Evolutionary conservation across 139 green algal genomes (phyloP).

Genomic region (Yamagishiella unicocca): DNA sequence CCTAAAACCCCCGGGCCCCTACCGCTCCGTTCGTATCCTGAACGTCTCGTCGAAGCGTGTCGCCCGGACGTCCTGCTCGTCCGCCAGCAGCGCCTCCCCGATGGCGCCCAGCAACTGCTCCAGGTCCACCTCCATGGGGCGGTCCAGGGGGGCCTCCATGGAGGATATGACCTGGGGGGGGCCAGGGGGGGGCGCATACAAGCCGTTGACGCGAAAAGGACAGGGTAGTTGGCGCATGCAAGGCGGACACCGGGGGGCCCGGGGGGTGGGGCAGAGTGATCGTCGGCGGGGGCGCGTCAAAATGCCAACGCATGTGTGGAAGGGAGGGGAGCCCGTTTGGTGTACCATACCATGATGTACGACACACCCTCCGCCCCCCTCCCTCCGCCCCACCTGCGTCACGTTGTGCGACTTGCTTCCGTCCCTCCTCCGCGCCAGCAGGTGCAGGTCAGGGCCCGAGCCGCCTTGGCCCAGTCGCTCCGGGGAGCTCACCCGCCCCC

Average conservation of each 20-base stretch:
- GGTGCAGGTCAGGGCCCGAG: neutral
- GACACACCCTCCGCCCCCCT: too few species aligned
- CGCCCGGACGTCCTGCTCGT: neutral
- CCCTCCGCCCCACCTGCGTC: neutral
- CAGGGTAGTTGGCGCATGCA: too few species aligned
- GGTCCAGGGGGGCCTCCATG: slow-evolving; percentile 25
- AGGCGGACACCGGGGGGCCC: too few species aligned
- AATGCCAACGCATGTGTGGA: too few species aligned
- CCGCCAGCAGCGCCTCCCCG: slow-evolving; percentile 10
- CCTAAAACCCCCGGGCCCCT: too few species aligned
- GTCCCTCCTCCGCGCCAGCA: slow-evolving; percentile 3
- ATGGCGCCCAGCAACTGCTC: slow-evolving; percentile 5
- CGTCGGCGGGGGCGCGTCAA: too few species aligned
- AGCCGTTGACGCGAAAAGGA: too few species aligned
- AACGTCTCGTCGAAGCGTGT: slow-evolving; percentile 18
- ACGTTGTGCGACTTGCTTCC: neutral
- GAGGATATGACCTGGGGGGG: neutral
- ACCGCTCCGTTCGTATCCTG: slow-evolving; percentile 16
- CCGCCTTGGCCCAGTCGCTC: neutral
- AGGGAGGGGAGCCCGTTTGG: too few species aligned
- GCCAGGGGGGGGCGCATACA: too few species aligned
- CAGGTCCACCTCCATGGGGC: slow-evolving; percentile 28
- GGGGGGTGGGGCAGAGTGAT: too few species aligned
- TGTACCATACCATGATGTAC: too few species aligned
- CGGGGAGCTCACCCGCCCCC: neutral